These are phyloP conservation scores for Lyophyllum shimeji DNA, from an alignment of 768 basidiomycete genomes.

Conservation along the genomic window DNA sequence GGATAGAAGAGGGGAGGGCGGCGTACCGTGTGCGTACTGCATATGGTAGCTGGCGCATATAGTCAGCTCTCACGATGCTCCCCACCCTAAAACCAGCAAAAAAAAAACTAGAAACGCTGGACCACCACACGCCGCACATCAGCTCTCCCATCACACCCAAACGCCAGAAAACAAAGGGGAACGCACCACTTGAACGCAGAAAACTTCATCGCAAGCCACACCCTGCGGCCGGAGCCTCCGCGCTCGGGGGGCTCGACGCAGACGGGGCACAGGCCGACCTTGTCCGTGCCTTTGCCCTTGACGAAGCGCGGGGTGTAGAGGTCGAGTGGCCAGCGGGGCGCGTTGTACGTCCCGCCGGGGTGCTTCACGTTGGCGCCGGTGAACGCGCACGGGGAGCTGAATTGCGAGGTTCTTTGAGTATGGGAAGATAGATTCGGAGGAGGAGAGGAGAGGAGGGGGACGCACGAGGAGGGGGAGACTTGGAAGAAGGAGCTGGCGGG, in stretches of 20 bases:
- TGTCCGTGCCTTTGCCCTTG: constrained; percentile 63
- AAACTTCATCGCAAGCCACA: constrained; percentile 80
- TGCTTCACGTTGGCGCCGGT: constrained; percentile 32
- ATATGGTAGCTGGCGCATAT: constrained; percentile 64
- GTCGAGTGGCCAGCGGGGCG: constrained; percentile 59
- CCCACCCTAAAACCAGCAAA: neutral
- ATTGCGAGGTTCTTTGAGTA: neutral
- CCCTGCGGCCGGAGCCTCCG: constrained; percentile 60
- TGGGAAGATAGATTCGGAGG: neutral
- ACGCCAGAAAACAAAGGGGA: neutral
- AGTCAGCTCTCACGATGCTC: neutral
- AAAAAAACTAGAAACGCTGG: no score
- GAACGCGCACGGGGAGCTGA: constrained; percentile 21
- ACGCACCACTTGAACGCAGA: constrained; percentile 81
- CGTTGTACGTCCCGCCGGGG: constrained; percentile 57
- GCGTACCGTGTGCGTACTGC: constrained; percentile 75
- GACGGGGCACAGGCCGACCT: constrained; percentile 77
- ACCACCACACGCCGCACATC: no score
- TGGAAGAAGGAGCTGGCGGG: constrained; percentile 60
- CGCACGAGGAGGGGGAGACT: constrained; percentile 38
- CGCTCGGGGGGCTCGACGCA: constrained; percentile 61
- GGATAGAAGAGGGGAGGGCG: neutral
- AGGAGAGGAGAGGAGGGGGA: constrained; percentile 8
- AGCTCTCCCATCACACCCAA: no score
- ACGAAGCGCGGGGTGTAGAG: constrained; percentile 81